A percentile compares a stretch with the other conserved stretches of the same genome.
Evolutionary conservation across 768 basidiomycete genomes (phyloP).

Genomic region (Tricholoma bakamatsutake): DNA sequence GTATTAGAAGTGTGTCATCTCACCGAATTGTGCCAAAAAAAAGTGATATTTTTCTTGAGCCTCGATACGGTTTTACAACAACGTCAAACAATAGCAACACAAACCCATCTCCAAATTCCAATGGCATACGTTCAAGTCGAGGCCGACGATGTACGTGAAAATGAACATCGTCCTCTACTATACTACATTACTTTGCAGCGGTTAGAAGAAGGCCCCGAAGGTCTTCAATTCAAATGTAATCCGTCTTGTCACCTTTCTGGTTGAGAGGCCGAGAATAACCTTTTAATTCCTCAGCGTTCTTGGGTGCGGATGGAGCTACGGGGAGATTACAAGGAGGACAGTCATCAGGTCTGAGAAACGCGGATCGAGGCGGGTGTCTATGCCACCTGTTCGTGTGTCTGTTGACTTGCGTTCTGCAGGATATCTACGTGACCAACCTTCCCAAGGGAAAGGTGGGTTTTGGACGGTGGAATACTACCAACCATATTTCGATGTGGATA

Average conservation of each 20-base stretch:
- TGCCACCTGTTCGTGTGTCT: background rate
- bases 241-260: slow-evolving; percentile 7
- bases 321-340: slow-evolving; percentile 22
- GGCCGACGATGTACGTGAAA: slow-evolving; percentile 53
- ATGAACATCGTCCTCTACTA: background rate
- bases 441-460: slow-evolving; percentile 49
- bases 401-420: slow-evolving; percentile 32
- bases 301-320: slow-evolving; percentile 37
- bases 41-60: too few species aligned
- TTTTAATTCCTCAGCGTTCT: slow-evolving; percentile 40
- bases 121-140: slow-evolving; percentile 73
- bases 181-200: slow-evolving; percentile 26
- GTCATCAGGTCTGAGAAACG: slow-evolving; percentile 38
- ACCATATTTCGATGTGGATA: slow-evolving; percentile 85
- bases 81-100: background rate
- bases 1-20: too few species aligned
- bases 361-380: slow-evolving; percentile 43
- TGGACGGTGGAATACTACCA: slow-evolving; percentile 88
- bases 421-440: slow-evolving; percentile 52
- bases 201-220: slow-evolving; percentile 62
- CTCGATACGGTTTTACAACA: too few species aligned
- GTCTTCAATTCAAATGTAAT: slow-evolving; percentile 70
- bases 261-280: background rate
- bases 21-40: too few species aligned
- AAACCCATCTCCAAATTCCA: background rate